phyloP scores from a whole-genome alignment of 169 alveolate genomes.

The Plasmodium coatneyi region DNA sequence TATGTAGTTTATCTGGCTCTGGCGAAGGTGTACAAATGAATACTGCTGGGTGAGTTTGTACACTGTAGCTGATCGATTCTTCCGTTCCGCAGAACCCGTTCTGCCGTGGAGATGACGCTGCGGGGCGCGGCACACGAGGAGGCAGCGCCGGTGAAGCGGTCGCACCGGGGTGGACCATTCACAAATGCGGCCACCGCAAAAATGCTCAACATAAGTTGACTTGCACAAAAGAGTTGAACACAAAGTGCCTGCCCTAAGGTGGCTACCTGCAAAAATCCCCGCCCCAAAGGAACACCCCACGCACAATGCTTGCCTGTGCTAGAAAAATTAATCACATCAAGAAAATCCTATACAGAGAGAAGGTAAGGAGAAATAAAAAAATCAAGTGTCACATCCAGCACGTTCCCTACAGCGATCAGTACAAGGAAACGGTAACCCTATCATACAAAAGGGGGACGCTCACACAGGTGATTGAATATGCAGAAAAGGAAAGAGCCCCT shows the following conservation, averaged over 20 bases:
- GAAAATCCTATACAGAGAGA: slow-evolving; percentile 44
- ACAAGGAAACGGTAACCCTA: slow-evolving; percentile 27
- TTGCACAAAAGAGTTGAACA: not conserved
- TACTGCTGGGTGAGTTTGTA: not conserved
- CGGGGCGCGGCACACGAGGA: not conserved
- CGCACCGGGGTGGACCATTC: not conserved
- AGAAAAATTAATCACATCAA: slow-evolving; percentile 25
- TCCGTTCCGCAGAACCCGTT: not conserved
- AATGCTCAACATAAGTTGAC: not conserved
- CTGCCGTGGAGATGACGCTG: not conserved
- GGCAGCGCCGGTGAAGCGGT: not conserved
- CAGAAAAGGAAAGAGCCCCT: not conserved
- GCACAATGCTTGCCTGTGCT: slow-evolving; percentile 22
- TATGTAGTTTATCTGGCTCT: not conserved
- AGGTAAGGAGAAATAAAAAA: slow-evolving; percentile 9
- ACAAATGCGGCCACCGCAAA: not conserved
- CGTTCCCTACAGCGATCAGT: not conserved
- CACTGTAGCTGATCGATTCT: not conserved
- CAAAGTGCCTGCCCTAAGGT: not conserved
- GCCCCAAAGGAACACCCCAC: not conserved
- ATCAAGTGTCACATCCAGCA: not conserved
- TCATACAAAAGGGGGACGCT: slow-evolving; percentile 19
- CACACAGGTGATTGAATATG: slow-evolving; percentile 28
- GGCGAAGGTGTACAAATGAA: not conserved
- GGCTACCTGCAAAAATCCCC: not conserved